Base-by-base conservation (phyloP, 495 filamentous ascomycete species). In the Ramalina intermedia region DNA sequence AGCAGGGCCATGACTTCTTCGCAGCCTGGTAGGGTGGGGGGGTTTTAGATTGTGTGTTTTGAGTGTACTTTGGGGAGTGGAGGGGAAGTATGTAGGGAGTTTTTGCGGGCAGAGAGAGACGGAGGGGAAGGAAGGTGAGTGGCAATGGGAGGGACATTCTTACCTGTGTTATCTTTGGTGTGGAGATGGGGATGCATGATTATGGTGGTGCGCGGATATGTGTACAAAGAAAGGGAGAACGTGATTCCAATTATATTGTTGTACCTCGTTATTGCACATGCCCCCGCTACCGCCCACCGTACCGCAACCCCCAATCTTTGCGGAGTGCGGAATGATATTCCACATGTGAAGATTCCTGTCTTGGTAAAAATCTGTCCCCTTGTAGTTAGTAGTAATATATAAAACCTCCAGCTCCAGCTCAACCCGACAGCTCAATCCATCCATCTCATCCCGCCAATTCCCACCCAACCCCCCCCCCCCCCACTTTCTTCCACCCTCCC, bases 161-260 rank as follows among this genome's bases (percentile, higher is more conserved):
- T 75, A 95, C 91, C 87, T 63, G 67, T 68, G 55, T 94, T 95
- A 58, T 94, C 78, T 54, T 87, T 84, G 21, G 86, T 95, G 58
- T 96, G 88, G 4, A 98, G 68, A 66, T 94, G 89, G 21, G 91
- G 91, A 85, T 98, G 91, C 91, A 98, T 98, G 42, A 4, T 27
- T 21, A 21, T 20, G 29, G 11, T 13, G 0, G 7, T 33, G 29
- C 8, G 29, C 29, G 8, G 29, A 33, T 33, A 9, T 33, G 6
- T 33, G 8, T 3, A 33, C 8, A 33, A 13, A 33, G 12, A 13
- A 11, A 33, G 29, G 8, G 29, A 9, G 6, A 33, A 8, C 18
- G 18, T 20, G 18, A 20, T 2, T 1, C 18, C 18, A 33, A 13
- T 13, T 33, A 33, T 9, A 7, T 11, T 12, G 29, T 11, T 33